Base-by-base conservation (phyloP, 108 stramenopile species). In the Stephanodiscus triporus region DNA sequence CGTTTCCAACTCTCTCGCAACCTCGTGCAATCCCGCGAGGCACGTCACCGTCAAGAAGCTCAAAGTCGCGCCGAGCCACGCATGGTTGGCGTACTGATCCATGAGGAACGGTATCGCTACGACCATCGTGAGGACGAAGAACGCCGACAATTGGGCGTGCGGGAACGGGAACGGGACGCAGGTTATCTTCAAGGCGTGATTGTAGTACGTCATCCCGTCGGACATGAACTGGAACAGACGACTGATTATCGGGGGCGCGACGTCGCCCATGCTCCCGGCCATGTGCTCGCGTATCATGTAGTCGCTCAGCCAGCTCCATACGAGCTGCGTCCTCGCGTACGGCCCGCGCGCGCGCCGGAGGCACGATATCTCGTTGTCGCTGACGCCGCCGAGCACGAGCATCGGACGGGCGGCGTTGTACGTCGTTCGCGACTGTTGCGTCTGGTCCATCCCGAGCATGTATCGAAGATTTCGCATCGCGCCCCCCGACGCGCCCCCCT, bases 191-290 rank as follows among this genome's bases (percentile, higher is more conserved):
- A 89, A 73, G 10, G 86, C 87, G 32, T 90, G 85, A 62, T 90
- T 90, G 82, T 93, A 93, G 71, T 73, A 68, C 27, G 88, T 75
- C 87, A 89, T 90, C 22, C 89, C 92, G 76, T 93, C 92, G 24
- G 78, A 66, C 72, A 90, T 63, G 65, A 93, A 93, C 49, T 90
- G 89, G 16, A 90, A 66, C 48, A 85, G 50, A 6, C 92, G 86
- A 75, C 72, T 78, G 47, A 93, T 81, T 53, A 90, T 90, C 11
- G 92, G 89, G 27, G 92, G 82, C 10, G 84, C 89, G 19, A 90
- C 88, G 20, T 63, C 47, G 5, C 92, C 92, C 65, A 86, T 40
- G 67, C 74, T 76, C 6, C 92, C 92, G 6, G 85, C 84, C 68
- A 89, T 51, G 53, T 89, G 88, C 53, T 93, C 92, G 10, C 92